Evolutionary conservation across 108 stramenopile genomes (phyloP).

Genomic region (Cyclotella kingstonii): DNA sequence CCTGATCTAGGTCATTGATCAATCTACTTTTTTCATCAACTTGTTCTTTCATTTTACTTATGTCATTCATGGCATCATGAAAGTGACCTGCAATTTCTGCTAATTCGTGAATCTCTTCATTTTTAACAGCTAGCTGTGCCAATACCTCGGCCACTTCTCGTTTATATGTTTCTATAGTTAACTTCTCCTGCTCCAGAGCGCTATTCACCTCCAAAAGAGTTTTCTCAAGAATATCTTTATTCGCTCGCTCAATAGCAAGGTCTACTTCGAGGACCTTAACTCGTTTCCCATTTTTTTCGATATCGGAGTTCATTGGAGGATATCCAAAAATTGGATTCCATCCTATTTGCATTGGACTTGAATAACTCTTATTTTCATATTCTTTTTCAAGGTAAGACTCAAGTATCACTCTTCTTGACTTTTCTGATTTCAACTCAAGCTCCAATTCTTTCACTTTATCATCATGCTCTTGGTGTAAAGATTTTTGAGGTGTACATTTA

Average conservation of each 20-base stretch:
- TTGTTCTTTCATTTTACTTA: neutral
- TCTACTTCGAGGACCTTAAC: slow-evolving; percentile 39
- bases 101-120: slow-evolving; percentile 19
- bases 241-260: slow-evolving; percentile 34
- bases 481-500: slow-evolving; percentile 3
- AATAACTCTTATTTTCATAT: slow-evolving; percentile 9
- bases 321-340: slow-evolving; percentile 29
- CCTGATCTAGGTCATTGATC: slow-evolving; percentile 1
- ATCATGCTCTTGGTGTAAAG: neutral
- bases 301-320: slow-evolving; percentile 14
- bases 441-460: slow-evolving; percentile 35
- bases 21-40: slow-evolving; percentile 8
- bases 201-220: slow-evolving; percentile 22
- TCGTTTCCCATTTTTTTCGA: slow-evolving; percentile 5
- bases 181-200: slow-evolving; percentile 21
- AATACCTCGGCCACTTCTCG: slow-evolving; percentile 14
- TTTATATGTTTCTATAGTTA: slow-evolving; percentile 5
- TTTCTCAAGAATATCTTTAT: slow-evolving; percentile 31
- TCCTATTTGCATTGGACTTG: slow-evolving; percentile 12
- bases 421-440: slow-evolving; percentile 35
- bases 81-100: slow-evolving; percentile 15
- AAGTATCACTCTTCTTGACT: slow-evolving; percentile 24
- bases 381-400: slow-evolving; percentile 35
- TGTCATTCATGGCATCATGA: slow-evolving; percentile 21
- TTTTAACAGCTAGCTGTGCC: slow-evolving; percentile 3